Percentiles rank a stretch among this genome's conserved stretches.
Evolutionary conservation across 1,284 basidiomycete species (phyloP).

Genomic region (Ceratobasidium sp.): DNA sequence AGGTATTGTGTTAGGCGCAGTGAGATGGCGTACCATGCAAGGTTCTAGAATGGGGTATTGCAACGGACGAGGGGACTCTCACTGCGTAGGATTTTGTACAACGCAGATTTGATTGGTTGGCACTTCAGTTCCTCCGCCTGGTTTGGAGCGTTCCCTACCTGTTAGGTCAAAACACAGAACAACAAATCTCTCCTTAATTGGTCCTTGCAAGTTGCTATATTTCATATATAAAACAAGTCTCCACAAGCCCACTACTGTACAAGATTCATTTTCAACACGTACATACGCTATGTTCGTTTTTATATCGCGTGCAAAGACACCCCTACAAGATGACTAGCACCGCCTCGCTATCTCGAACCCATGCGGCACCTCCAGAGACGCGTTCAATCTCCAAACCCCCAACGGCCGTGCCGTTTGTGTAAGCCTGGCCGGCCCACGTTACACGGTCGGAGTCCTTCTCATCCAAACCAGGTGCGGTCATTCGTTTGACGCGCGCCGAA

Average conservation of each 20-base stretch:
- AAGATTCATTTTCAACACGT: no score
- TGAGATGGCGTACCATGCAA: conserved; percentile 10
- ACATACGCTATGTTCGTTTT: no score
- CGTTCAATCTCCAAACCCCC: conserved; percentile 39
- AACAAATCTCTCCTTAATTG: no score
- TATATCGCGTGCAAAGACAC: background rate
- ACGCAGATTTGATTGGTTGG: no score
- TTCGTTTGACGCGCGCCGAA: conserved; percentile 22
- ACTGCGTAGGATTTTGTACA: no score
- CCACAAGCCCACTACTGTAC: no score
- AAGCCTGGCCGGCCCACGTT: conserved; percentile 48
- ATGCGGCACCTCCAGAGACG: background rate
- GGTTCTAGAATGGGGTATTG: conserved; percentile 16
- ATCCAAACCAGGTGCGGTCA: conserved; percentile 37
- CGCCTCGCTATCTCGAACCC: conserved; percentile 44
- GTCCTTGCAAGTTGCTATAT: no score
- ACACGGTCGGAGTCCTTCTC: conserved; percentile 29
- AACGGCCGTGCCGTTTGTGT: conserved; percentile 8
- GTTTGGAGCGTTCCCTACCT: no score
- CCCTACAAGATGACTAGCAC: conserved; percentile 45
- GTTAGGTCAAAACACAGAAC: no score
- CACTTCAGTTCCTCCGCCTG: no score
- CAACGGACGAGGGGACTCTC: background rate
- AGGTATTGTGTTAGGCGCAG: no score
- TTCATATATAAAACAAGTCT: no score